Base-by-base conservation (phyloP, 179 eudicot species). In the Carnegiea gigantea region DNA sequence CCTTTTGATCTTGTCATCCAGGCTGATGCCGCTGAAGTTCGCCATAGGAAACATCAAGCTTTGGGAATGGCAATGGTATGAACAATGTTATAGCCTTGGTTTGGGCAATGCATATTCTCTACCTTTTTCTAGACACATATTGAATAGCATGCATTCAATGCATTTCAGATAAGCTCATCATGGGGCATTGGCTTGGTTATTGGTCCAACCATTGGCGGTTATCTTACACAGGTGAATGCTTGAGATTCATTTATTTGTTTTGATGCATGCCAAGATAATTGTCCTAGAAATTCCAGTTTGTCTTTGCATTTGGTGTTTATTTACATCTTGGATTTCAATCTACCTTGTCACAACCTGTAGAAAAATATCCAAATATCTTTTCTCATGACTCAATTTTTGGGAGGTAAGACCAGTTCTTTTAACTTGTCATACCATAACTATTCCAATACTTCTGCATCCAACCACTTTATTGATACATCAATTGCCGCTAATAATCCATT, bases 11-110 rank as follows among this genome's bases (percentile, higher is more conserved):
- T 12, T 70, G 8, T 8, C 54, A 40, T 38, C 68, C 87, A 92
- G 92, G 93, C 95, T 18, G 90, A 90, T 85, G 92, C 89, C 74
- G 77, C 88, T 46, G 95, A 92, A 87, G 86, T 89, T 82, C 84
- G 86, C 80, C 92, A 92, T 26, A 85, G 80, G 81, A 92, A 90
- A 77, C 82, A 90, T 84, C 93, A 92, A 86, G 88, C 93, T 72
- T 81, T 92, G 84, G 95, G 88, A 77, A 76, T 92, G 86, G 88
- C 93, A 84, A 84, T 86, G 70, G 95, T 92, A 88, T 78, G 90
- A 44, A 70, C 40, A 57, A 26, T 20, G 14, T 36, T 77, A 73
- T 83, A 59, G 10, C 73, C 73, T 77, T 60, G 59, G 48, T 67
- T 80, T 84, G 10, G 18, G 76, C 44, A 36, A 62, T 36, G 53